Evolutionary conservation across 2,329 filamentous ascomycete species (phyloP), one percentile per base, ranked within the genome.

Genomic region (Penicillium sp.): DNA sequence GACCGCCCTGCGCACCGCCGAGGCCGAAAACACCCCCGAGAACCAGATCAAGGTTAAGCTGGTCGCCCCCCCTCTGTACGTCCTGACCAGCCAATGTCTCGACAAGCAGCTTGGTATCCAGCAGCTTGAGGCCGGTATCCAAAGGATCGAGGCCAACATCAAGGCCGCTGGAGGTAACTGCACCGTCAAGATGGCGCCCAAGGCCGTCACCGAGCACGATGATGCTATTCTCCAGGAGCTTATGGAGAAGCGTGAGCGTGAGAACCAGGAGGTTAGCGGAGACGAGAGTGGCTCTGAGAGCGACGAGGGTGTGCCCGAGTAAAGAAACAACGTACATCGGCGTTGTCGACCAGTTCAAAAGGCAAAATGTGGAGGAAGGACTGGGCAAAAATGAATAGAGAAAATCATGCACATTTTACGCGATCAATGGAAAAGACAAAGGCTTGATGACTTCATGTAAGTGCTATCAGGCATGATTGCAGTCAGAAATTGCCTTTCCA

Each of bases 231-330:
- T 99, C 64, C 92, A 97, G 77, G 95, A 93, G 52, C 85, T 99
- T 64, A 99, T 99, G 95, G 95, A 98, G 84, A 97, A 98, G 88
- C 88, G 90, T 65, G 95, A 96, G 82, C 89, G 91, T 65, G 93
- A 98, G 85, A 99, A 99, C 79, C 90, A 91, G 74, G 91, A 99
- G 77, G 91, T 99, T 72, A 96, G 92, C 76, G 95, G 95, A 71
- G 96, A 99, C 75, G 95, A 99, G 83, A 95, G 93, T 75, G 84
- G 91, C 76, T 96, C 91, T 73, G 93, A 96, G 78, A 96, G 91
- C 73, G 95, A 98, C 72, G 95, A 97, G 74, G 92, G 91, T 73
- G 84, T 87, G 63, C 85, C 86, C 35, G 84, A 75, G 62, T 75
- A 75, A 72, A 60, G 19, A 19, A 51, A 56, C 46, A 56, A 53